Evolutionary conservation across 2,329 filamentous ascomycete genomes (phyloP), one percentile per base, ranked within the genome.

Genomic region (Colletotrichum chrysophilum): DNA sequence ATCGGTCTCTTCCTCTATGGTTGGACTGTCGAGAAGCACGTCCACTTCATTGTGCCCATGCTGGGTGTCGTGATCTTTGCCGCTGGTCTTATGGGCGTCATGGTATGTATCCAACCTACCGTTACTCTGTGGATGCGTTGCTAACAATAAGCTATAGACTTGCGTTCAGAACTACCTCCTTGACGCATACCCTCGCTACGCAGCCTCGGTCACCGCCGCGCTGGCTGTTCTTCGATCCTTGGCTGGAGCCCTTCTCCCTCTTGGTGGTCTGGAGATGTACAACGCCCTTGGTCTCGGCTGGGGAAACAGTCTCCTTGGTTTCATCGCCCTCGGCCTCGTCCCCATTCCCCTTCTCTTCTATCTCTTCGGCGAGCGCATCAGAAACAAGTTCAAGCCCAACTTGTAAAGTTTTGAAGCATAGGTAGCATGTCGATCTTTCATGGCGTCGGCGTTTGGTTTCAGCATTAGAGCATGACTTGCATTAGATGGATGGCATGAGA

Each of bases 141-240:
- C 56, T 67, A n/a, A 68, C 48, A 30, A 52, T 2, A 14, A n/a
- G 18, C 26, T 18, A 3, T 18, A 75, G 71, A 86, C 86, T 82
- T 83, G 89, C 36, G 88, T 90, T 58, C 89, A 92, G 66, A 91
- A 91, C 4, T 94, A 94, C 78, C 86, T 93, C 3, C 88, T 94
- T 18, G 91, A 93, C 68, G 89, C 88, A 2, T 87, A 84, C 70
- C 82, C 82, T 6, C 77, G 70, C 2, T 84, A 84, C 38, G 85
- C 86, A 2, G 86, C 86, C 1, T 87, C 85, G 2, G 84, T 83
- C 18, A 83, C 84, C 2, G 85, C 85, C 7, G 86, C 86, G 3
- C 79, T 84, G 61, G 80, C 83, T 1, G 83, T 87, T 1, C 78
- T 86, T 5, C 82, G 86, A 1, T 85, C 82, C 1, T 77, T 87